phyloP scores from a whole-genome alignment of 2,329 filamentous ascomycete species.

The Colletotrichum brevisporum region DNA sequence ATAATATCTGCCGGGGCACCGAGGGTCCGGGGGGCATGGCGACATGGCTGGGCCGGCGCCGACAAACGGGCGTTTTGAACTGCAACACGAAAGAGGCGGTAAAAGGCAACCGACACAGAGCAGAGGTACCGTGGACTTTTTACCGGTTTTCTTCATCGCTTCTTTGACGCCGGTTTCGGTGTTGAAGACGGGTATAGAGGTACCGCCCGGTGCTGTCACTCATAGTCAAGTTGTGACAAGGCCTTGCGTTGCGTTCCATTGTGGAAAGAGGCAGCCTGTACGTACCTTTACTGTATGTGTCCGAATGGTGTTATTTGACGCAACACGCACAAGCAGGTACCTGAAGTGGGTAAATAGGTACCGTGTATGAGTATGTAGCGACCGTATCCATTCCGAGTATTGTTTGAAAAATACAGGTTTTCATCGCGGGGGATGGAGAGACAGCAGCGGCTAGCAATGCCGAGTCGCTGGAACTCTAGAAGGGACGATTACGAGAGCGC shows the following conservation, averaged over 20 bases:
- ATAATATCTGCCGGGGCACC: slow-evolving; percentile 11
- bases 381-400: neutral
- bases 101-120: slow-evolving; percentile 15
- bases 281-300: neutral
- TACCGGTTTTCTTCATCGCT: slow-evolving; percentile 11
- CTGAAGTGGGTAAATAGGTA: too few relatives aligned
- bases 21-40: slow-evolving; percentile 9
- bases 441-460: slow-evolving; percentile 23
- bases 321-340: too few relatives aligned
- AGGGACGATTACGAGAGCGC: slow-evolving; percentile 27
- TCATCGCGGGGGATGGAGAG: neutral
- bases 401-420: slow-evolving; percentile 17
- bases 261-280: neutral
- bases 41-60: slow-evolving; percentile 27
- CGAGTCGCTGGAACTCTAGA: slow-evolving; percentile 16
- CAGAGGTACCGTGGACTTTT: slow-evolving; percentile 27
- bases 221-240: neutral
- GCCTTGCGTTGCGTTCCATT: slow-evolving; percentile 19
- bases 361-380: too few relatives aligned
- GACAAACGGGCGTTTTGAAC: slow-evolving; percentile 37
- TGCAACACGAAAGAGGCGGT: slow-evolving; percentile 39
- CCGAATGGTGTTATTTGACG: too few relatives aligned
- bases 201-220: slow-evolving; percentile 12
- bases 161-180: neutral
- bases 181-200: slow-evolving; percentile 13